Percentiles rank a stretch among this genome's conserved stretches.
Conservation (phyloP, 495 filamentous ascomycete genomes). For the Aspergillus avenaceus region DNA sequence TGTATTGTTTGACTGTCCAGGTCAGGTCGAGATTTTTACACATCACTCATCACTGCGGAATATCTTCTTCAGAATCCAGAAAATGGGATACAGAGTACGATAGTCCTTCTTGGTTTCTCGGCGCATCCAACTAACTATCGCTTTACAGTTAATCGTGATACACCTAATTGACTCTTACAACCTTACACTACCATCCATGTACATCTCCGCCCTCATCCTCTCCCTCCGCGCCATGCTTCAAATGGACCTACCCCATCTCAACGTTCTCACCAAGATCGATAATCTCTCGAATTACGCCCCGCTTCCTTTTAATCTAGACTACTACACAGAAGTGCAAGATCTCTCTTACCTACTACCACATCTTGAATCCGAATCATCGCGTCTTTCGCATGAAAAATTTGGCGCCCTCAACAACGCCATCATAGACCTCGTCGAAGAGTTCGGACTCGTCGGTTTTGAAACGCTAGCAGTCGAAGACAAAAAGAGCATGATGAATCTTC, state of each 20-base stretch:
- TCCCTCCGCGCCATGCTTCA: conserved; percentile 95
- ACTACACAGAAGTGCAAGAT: conserved; percentile 97
- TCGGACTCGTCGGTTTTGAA: conserved; percentile 84
- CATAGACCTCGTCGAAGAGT: conserved; percentile 79
- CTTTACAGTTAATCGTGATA: conserved; percentile 73
- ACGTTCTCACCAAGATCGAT: conserved; percentile 96
- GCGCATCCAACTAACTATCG: conserved; percentile 9
- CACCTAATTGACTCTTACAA: conserved; percentile 90
- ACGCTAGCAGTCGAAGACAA: conserved; percentile 95
- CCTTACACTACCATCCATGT: conserved; percentile 86
- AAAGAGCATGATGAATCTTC: conserved; percentile 86
- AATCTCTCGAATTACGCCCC: conserved; percentile 74
- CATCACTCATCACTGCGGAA: conserved; percentile 87
- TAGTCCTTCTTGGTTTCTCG: conserved; percentile 1
- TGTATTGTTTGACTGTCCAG: conserved; percentile 91
- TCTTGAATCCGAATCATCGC: conserved; percentile 59
- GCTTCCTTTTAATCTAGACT: conserved; percentile 90
- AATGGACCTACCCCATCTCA: conserved; percentile 91
- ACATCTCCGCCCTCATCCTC: conserved; percentile 88
- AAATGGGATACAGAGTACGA: conserved; percentile 85
- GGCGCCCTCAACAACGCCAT: conserved; percentile 79
- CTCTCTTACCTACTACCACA: conserved; percentile 77
- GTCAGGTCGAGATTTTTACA: conserved; percentile 94
- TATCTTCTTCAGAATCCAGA: conserved; percentile 84
- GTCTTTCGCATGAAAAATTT: conserved; percentile 65